Evolutionary conservation across 2,329 filamentous ascomycete species (phyloP), one percentile per base, ranked within the genome.

Genomic region (Macrophomina phaseolina): DNA sequence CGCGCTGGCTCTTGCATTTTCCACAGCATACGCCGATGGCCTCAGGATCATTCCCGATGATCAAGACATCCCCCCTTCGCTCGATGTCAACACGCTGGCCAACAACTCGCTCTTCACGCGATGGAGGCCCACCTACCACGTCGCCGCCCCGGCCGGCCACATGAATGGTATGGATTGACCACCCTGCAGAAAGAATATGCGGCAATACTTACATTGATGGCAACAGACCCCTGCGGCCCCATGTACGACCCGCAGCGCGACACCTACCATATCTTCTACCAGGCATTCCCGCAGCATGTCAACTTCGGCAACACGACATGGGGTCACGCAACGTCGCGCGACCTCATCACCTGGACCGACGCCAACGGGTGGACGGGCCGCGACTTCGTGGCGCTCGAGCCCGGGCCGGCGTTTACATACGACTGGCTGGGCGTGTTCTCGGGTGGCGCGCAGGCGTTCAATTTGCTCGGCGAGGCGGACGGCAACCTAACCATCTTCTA

Each of bases 401-500:
- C 81, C 7, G 76, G 77, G 14, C 80, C 79, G 65, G 75, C 77
- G 65, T 77, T 76, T 48, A 74, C 76, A 7, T 86, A 86, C 70
- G 82, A 86, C 66, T 77, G 81, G 1, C 76, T 85, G 12, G 84
- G 84, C 0, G 82, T 86, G 38, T 86, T 86, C 72, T 84, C 81
- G 4, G 85, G 85, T 3, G 84, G 82, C 45, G 78, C 80, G 4
- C 80, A 82, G 68, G 81, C 84, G 1, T 81, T 83, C 7, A 84
- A 84, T 12, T 72, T 83, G 0, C 69, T 79, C 4, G 83, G 83
- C 38, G 78, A 83, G 66, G 71, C 77, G 46, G 78, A 84, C 68
- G 82, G 81, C 46, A 81, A 81, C 5, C 76, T 84, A 2, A 75
- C 82, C 12, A 71, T 78, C 14, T 80, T 84, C 67, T 85, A 84